Base-by-base conservation (phyloP, 805 yeast species). In the Brettanomyces bruxellensis region DNA sequence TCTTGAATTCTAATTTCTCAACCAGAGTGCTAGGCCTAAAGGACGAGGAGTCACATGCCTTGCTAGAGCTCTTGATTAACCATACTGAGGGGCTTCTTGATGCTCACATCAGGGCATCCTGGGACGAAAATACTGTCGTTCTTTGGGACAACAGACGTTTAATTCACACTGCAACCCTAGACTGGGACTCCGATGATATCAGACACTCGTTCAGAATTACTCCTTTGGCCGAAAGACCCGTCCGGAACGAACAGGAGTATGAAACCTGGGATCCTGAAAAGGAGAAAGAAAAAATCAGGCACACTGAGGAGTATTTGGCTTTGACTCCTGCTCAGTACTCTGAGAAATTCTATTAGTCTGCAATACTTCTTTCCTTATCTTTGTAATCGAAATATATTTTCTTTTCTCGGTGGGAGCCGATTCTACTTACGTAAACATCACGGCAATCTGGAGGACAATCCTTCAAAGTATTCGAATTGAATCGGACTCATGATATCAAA, bases 131-230 rank as follows among this genome's bases (percentile, higher is more conserved):
- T 43, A 75, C 88, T 1, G 83, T 85, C 44, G 86, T 81, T 18
- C 63, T 83, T 25, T 85, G 91, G 91, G 93, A 85, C 58, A 85
- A 85, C 70, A 78, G 93, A 60, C 70, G 83, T 57, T 75, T 79
- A 8, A 65, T 75, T 25, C 93, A 85, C 61, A 69, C 85, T 12
- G 88, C 89, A 13, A 71, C 80, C 14, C 73, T 78, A 46, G 91
- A 85, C 56, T 84, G 86, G 82, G 83, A 76, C 53, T 70, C 75
- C 41, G 81, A 83, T 14, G 76, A 72, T 37, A 70, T 78, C 24
- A 76, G 93, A 62, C 91, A 84, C 54, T 86, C 85, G 8, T 79
- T 80, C 58, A 75, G 91, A 62, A 75, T 84, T 48, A 83, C 89
- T 14, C 81, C 85, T 3, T 75, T 76, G 55, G 90, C 82, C 18